A percentile compares a stretch with the other conserved stretches of the same genome.
Evolutionary conservation across 768 basidiomycete genomes (phyloP).

Genomic region (Hygrophoropsis aurantiaca): DNA sequence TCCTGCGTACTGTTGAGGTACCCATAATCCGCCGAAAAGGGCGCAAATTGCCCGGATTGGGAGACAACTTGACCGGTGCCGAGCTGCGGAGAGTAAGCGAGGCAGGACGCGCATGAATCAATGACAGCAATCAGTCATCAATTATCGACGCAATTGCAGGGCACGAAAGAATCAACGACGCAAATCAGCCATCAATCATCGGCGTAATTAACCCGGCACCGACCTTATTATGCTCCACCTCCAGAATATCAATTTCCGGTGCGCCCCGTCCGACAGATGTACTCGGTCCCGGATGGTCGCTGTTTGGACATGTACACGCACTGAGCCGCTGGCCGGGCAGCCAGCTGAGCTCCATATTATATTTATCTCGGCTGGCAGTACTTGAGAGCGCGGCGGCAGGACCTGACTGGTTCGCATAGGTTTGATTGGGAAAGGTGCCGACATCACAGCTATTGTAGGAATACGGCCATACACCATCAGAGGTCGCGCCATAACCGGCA

Average conservation of each 20-base stretch:
- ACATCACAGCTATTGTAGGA: slow-evolving; percentile 64
- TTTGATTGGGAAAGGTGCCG: slow-evolving; percentile 58
- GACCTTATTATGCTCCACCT: slow-evolving; percentile 66
- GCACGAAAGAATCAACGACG: no score
- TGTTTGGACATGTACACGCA: slow-evolving; percentile 72
- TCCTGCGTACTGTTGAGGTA: slow-evolving; percentile 35
- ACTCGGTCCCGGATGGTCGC: slow-evolving; percentile 76
- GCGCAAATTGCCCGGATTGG: slow-evolving; percentile 76
- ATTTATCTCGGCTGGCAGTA: slow-evolving; percentile 43
- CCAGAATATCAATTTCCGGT: slow-evolving; percentile 83
- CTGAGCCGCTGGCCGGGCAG: slow-evolving; percentile 76
- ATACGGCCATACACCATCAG: slow-evolving; percentile 85
- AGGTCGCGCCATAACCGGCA: slow-evolving; percentile 76
- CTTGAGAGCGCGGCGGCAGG: slow-evolving; percentile 64
- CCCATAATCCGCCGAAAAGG: slow-evolving; percentile 47
- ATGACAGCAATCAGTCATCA: no score
- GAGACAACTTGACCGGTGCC: slow-evolving; percentile 56
- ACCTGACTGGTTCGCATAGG: slow-evolving; percentile 41
- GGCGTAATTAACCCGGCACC: slow-evolving; percentile 13
- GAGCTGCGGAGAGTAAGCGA: no score
- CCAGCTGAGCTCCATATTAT: slow-evolving; percentile 68
- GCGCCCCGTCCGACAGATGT: slow-evolving; percentile 59
- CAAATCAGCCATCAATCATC: no score
- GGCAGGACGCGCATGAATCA: no score
- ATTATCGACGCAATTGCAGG: no score